Evolutionary conservation across 116 monocot genomes (phyloP), one percentile per base, ranked within the genome.

Genomic region (Iris pallida): DNA sequence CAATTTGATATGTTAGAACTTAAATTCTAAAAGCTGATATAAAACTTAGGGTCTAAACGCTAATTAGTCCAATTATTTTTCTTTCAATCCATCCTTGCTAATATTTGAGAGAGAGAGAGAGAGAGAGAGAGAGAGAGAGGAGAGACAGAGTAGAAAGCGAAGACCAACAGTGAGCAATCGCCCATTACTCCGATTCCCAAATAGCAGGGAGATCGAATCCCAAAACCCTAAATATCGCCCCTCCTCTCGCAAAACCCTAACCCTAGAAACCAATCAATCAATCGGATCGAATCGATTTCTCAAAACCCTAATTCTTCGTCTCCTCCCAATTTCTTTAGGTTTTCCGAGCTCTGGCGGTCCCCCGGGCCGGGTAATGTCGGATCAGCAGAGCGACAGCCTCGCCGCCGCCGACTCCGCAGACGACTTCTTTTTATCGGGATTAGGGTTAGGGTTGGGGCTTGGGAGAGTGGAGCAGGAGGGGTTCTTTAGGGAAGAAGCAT

Each of bases 301-400:
- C 49, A 66, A 30, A 30, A 30, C 30, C 30, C 30, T 30, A 30
- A 30, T 30, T 30, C 30, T 30, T 30, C 30, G 3, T 30, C 0
- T 30, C 30, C 30, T 51, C 49, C 49, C 6, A 43, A 67, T 53
- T 49, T 16, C 54, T 10, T 52, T 61, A 61, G 75, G 67, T 46
- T 64, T 68, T 72, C 43, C 64, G 69, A 76, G 65, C 73, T 16
- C 76, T 81, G 82, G 77, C 82, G 78, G 68, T 47, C 51, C 60
- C 66, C 16, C 30, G 68, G 73, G 53, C 45, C 20, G 44, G 65
- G 59, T 81, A 63, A 81, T 81, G 85, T 78, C 78, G 85, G 78
- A 81, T 81, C 75, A 68, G 63, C 75, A 16, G 44, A 15, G 45
- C 7, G 20, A 8, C 7, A 19, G 14, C 8, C 15, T 20, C 45